These are phyloP conservation scores for Podila epicladia DNA, from an alignment of 192 early-diverging fungal species.

Conservation along the genomic window DNA sequence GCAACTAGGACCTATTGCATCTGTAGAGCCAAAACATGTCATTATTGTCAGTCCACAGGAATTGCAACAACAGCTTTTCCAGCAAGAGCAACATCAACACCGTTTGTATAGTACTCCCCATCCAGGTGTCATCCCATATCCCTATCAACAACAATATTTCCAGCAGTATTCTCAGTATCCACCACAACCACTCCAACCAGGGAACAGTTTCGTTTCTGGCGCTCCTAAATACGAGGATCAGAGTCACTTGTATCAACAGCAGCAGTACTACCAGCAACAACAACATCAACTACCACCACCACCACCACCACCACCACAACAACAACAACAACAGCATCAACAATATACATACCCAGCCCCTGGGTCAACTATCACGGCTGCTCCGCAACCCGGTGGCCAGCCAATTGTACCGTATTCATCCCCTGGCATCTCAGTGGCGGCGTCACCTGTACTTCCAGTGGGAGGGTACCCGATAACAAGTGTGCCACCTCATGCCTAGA, in stretches of 20 bases:
- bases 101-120: too few relatives aligned
- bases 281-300: background rate
- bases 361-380: constrained; percentile 22
- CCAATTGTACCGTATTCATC: constrained; percentile 29
- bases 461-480: constrained; percentile 5
- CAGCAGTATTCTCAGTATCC: background rate
- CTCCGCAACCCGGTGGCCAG: constrained; percentile 22
- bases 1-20: background rate
- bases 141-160: background rate
- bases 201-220: background rate
- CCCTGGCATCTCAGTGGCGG: constrained; percentile 21
- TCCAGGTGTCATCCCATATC: too few relatives aligned
- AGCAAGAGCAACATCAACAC: background rate
- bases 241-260: constrained; percentile 1
- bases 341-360: constrained; percentile 1
- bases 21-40: too few relatives aligned
- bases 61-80: background rate
- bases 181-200: constrained; percentile 5
- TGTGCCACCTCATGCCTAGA: background rate
- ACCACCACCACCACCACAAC: constrained; percentile 1
- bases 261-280: constrained; percentile 1
- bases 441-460: constrained; percentile 24
- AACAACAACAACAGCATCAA: constrained; percentile 6
- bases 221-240: constrained; percentile 5
- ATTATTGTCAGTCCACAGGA: too few relatives aligned